phyloP scores from a whole-genome alignment of 495 filamentous ascomycete genomes.

The Aspergillus olivimuriae region DNA sequence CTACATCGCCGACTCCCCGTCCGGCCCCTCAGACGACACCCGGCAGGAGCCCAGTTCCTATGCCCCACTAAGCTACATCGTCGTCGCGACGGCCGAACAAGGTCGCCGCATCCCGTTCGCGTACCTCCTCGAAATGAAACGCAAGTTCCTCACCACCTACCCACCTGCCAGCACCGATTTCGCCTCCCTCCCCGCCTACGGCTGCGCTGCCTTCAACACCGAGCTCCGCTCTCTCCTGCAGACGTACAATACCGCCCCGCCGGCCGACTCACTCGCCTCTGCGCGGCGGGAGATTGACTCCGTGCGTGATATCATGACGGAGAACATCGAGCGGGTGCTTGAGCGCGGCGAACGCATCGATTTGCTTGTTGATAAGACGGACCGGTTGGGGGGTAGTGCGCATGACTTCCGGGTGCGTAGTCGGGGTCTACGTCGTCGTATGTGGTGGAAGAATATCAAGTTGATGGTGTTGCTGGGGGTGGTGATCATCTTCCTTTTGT shows the following conservation, averaged over 20 bases:
- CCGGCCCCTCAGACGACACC: conserved; percentile 37
- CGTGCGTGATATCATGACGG: conserved; percentile 93
- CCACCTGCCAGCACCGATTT: conserved; percentile 66
- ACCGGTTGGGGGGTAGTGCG: conserved; percentile 76
- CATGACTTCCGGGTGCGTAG: conserved; percentile 85
- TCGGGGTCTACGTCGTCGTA: conserved; percentile 74
- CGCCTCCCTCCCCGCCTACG: conserved; percentile 74
- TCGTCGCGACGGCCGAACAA: conserved; percentile 68
- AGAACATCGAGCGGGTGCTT: conserved; percentile 94
- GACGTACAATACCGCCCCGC: conserved; percentile 73
- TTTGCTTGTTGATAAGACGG: conserved; percentile 94
- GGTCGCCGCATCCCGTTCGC: conserved; percentile 88
- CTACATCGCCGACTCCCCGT: conserved; percentile 84
- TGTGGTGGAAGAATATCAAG: conserved; percentile 99
- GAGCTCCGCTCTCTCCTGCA: conserved; percentile 73
- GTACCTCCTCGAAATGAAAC: conserved; percentile 86
- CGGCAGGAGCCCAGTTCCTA: conserved; percentile 46
- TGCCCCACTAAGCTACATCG: conserved; percentile 78
- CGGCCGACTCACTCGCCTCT: conserved; percentile 77
- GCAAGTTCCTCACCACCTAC: conserved; percentile 75
- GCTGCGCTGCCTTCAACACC: conserved; percentile 77
- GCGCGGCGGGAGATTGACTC: conserved; percentile 87
- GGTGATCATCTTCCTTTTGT: conserved; percentile 79
- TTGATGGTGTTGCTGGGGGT: conserved; percentile 78
- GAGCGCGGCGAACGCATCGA: conserved; percentile 95